A percentile compares a stretch with the other conserved stretches of the same genome.
Evolutionary conservation across 345 rosid genomes (phyloP).

Genomic region (Euphorbia lathyris): DNA sequence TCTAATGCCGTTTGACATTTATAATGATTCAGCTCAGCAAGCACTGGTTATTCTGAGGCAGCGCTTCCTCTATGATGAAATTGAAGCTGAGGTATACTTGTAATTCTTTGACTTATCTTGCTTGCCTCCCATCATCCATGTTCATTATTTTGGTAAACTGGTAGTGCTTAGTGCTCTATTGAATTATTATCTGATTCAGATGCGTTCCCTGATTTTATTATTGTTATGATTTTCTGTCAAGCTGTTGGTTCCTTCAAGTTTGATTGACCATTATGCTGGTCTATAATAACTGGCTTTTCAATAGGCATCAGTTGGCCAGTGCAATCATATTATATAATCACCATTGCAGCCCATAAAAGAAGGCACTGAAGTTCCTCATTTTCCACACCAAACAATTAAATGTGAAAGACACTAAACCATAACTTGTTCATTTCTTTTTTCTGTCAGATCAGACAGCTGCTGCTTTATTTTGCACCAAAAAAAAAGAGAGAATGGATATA

Average conservation of each 20-base stretch:
- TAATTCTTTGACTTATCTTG: constrained; percentile 9
- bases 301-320: background rate
- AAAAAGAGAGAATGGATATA: no score
- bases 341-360: background rate
- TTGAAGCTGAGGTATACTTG: constrained; percentile 88
- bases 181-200: background rate
- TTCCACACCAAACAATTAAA: background rate
- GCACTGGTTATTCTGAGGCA: constrained; percentile 82
- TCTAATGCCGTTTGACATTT: constrained; percentile 88
- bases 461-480: no score
- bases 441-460: background rate
- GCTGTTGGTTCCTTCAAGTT: background rate
- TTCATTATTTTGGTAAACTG: background rate
- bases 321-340: constrained; percentile 2
- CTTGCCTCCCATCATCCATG: background rate
- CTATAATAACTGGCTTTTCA: background rate
- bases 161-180: background rate
- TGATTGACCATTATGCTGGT: background rate
- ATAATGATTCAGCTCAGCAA: constrained; percentile 99
- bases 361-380: background rate
- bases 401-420: background rate
- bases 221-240: background rate
- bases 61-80: constrained; percentile 97
- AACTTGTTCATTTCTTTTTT: background rate
- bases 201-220: background rate